A percentile compares a stretch with the other conserved stretches of the same genome.
phyloP scores from a whole-genome alignment of 345 rosid genomes.

The Pugionium dolabratum region DNA sequence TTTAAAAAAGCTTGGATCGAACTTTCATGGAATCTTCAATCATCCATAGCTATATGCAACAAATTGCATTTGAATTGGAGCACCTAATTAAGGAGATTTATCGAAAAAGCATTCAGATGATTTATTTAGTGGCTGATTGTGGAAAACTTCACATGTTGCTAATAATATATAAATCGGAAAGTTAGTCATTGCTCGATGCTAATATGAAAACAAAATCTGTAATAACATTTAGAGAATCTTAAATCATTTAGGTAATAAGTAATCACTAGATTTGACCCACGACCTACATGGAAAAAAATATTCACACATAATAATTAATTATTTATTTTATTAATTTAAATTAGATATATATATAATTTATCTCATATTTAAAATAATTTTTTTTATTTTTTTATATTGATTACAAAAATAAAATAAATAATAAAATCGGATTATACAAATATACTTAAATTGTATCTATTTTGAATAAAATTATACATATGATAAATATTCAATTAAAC shows the following conservation, averaged over 20 bases:
- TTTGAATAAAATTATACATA: too few relatives aligned
- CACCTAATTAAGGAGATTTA: background rate
- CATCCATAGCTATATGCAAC: background rate
- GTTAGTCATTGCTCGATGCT: background rate
- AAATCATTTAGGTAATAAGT: background rate
- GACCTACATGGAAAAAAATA: too few relatives aligned
- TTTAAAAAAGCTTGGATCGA: background rate
- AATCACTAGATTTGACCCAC: too few relatives aligned
- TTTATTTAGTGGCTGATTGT: background rate
- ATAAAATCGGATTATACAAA: too few relatives aligned
- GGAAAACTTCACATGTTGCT: background rate
- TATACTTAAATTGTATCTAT: too few relatives aligned
- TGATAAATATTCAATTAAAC: too few relatives aligned
- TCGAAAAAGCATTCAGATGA: background rate
- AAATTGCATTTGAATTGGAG: background rate
- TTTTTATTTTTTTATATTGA: too few relatives aligned
- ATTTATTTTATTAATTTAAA: too few relatives aligned
- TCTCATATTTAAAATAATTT: too few relatives aligned
- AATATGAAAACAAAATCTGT: background rate
- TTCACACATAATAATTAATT: too few relatives aligned
- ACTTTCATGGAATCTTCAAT: background rate
- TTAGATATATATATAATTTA: too few relatives aligned
- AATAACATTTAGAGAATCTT: background rate
- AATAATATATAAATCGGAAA: background rate
- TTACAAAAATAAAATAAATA: too few relatives aligned